Evolutionary conservation across 2,329 filamentous ascomycete genomes (phyloP).

Genomic region (Atkinsonella texensis): DNA sequence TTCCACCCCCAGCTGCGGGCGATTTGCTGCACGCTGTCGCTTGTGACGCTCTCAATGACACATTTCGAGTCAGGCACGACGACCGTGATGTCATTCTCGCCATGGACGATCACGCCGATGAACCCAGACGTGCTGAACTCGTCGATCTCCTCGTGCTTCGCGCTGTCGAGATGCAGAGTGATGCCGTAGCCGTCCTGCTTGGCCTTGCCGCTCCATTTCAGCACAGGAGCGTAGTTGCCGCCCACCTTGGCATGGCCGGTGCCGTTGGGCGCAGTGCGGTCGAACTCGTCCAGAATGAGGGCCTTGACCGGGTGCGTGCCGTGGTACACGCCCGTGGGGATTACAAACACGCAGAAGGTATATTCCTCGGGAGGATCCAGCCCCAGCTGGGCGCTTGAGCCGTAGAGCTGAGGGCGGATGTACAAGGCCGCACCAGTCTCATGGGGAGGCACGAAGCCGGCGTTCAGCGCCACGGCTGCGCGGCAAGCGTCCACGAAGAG

Average conservation of each 20-base stretch:
- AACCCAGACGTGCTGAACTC: slow-evolving; percentile 96
- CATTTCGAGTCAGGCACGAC: slow-evolving; percentile 80
- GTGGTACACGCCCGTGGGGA: slow-evolving; percentile 91
- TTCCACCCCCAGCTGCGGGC: slow-evolving; percentile 70
- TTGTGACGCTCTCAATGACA: slow-evolving; percentile 80
- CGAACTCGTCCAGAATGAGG: slow-evolving; percentile 83
- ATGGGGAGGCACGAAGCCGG: slow-evolving; percentile 82
- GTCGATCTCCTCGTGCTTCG: slow-evolving; percentile 72
- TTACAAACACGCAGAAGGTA: slow-evolving; percentile 77
- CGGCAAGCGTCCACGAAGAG: slow-evolving; percentile 67
- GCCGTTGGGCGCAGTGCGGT: slow-evolving; percentile 82
- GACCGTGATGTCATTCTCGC: slow-evolving; percentile 51
- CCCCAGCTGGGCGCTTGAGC: slow-evolving; percentile 75
- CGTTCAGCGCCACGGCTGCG: slow-evolving; percentile 77
- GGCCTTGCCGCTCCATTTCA: slow-evolving; percentile 77
- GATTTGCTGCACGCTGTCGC: slow-evolving; percentile 65
- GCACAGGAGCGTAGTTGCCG: slow-evolving; percentile 88
- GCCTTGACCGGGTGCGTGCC: slow-evolving; percentile 79
- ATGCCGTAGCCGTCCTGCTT: slow-evolving; percentile 76
- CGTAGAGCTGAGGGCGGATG: slow-evolving; percentile 79
- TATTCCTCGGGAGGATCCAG: slow-evolving; percentile 84
- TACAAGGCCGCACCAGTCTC: slow-evolving; percentile 87
- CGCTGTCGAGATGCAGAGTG: slow-evolving; percentile 84
- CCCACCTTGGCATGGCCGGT: slow-evolving; percentile 89
- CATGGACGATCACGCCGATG: slow-evolving; percentile 59